Evolutionary conservation across 177 flowering plant species (phyloP).

Genomic region (Vitis hybrid): DNA sequence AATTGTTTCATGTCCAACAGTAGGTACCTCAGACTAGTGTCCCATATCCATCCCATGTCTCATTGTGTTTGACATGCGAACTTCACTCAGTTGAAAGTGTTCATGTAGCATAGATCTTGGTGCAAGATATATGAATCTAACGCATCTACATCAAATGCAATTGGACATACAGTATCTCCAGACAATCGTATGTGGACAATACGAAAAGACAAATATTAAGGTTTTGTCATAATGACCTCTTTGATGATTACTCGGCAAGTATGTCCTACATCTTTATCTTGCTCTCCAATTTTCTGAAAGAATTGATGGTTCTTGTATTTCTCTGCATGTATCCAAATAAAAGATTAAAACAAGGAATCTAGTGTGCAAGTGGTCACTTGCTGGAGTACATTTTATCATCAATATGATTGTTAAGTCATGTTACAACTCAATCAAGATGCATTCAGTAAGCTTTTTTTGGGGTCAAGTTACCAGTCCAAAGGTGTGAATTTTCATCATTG

Average conservation of each 20-base stretch:
- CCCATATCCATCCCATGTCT: too few species aligned
- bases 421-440: conserved; percentile 7
- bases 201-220: conserved; percentile 51
- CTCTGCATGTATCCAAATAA: conserved; percentile 24
- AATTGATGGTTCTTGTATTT: conserved; percentile 21
- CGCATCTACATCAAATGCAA: background rate
- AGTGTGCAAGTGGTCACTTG: conserved; percentile 21
- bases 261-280: conserved; percentile 37
- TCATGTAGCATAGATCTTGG: too few species aligned
- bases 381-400: conserved; percentile 8
- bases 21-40: too few species aligned
- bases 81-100: too few species aligned
- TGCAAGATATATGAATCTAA: too few species aligned
- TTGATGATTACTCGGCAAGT: conserved; percentile 18
- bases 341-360: conserved; percentile 19
- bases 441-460: background rate
- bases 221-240: conserved; percentile 35
- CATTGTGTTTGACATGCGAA: too few species aligned
- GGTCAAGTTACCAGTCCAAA: conserved; percentile 2
- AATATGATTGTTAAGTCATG: background rate
- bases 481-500: background rate
- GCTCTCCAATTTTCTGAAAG: conserved; percentile 15
- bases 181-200: conserved; percentile 28
- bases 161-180: conserved; percentile 13
- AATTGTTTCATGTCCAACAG: too few species aligned